Conservation (phyloP, 805 yeast genomes). For the Wickerhamomyces kurtzmanii region DNA sequence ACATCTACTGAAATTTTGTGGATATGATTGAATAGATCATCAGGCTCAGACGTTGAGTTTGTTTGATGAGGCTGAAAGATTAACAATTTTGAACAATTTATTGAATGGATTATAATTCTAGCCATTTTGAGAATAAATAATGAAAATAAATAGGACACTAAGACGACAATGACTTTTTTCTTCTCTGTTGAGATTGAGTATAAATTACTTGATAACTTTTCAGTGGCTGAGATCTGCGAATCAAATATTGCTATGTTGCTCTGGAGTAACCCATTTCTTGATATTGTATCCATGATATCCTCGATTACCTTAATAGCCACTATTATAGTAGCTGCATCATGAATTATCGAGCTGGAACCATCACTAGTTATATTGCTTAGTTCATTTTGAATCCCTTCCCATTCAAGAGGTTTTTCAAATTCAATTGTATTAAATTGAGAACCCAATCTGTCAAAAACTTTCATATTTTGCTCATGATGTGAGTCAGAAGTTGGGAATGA, state of each 20-base stretch:
- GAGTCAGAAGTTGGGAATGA: constrained; percentile 23
- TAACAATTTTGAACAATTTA: constrained; percentile 22
- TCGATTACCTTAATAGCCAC: constrained; percentile 21
- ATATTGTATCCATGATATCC: constrained; percentile 23
- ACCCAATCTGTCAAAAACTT: constrained; percentile 12
- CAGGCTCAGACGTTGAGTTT: constrained; percentile 14
- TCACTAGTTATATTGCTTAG: constrained; percentile 5
- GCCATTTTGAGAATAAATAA: constrained; percentile 20
- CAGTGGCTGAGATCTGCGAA: constrained; percentile 14
- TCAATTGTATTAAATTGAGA: constrained; percentile 6
- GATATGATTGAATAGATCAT: constrained; percentile 16
- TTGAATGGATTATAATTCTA: constrained; percentile 17
- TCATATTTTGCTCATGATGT: constrained; percentile 10
- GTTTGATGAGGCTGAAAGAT: constrained; percentile 25
- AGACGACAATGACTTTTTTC: constrained; percentile 21
- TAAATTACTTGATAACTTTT: constrained; percentile 7
- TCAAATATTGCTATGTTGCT: constrained; percentile 15
- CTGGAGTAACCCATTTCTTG: constrained; percentile 15
- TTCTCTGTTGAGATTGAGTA: constrained; percentile 16
- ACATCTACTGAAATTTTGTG: constrained; percentile 14
- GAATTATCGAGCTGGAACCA: constrained; percentile 1
- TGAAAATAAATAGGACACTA: constrained; percentile 23
- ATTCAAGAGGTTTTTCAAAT: constrained; percentile 6
- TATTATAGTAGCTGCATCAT: constrained; percentile 20
- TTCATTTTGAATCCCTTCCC: constrained; percentile 10